A percentile compares a stretch with the other conserved stretches of the same genome.
These are phyloP conservation scores for Xylaria intraflava DNA, from an alignment of 495 filamentous ascomycete genomes.

Conservation along the genomic window DNA sequence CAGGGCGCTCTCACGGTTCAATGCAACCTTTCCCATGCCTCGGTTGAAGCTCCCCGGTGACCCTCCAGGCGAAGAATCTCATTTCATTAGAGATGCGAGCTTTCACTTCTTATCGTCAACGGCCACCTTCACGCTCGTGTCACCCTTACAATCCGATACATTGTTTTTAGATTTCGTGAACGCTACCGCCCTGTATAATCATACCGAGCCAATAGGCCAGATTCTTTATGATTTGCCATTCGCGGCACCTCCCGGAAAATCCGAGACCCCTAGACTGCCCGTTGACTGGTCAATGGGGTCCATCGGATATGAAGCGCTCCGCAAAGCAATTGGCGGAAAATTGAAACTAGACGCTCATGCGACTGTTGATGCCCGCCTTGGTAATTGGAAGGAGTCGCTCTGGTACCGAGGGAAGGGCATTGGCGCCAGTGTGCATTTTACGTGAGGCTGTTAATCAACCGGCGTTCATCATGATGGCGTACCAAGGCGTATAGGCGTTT, in stretches of 20 bases:
- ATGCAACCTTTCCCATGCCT: conserved; percentile 63
- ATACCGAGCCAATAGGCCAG: conserved; percentile 65
- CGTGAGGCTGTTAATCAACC: neutral
- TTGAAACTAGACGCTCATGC: conserved; percentile 76
- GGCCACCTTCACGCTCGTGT: conserved; percentile 75
- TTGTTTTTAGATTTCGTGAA: conserved; percentile 71
- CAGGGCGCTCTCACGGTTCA: conserved; percentile 59
- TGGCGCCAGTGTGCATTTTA: conserved; percentile 56
- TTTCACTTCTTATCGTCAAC: conserved; percentile 83
- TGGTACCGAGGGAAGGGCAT: conserved; percentile 69
- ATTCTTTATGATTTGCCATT: conserved; percentile 72
- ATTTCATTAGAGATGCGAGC: conserved; percentile 79
- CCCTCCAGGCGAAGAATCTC: conserved; percentile 38
- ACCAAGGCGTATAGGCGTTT: neutral
- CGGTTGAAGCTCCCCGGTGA: conserved; percentile 51
- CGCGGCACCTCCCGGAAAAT: conserved; percentile 65
- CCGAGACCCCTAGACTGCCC: conserved; percentile 66
- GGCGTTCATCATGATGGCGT: conserved; percentile 1
- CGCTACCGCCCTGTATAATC: conserved; percentile 78
- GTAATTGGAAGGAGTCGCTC: conserved; percentile 62
- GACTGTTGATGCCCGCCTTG: conserved; percentile 60
- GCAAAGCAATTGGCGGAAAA: conserved; percentile 73
- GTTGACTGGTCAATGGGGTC: conserved; percentile 70
- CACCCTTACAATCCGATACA: conserved; percentile 64
- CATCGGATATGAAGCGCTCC: conserved; percentile 75